Conservation (phyloP, 2,329 filamentous ascomycete species). For the Endoconidiophora polonica region DNA sequence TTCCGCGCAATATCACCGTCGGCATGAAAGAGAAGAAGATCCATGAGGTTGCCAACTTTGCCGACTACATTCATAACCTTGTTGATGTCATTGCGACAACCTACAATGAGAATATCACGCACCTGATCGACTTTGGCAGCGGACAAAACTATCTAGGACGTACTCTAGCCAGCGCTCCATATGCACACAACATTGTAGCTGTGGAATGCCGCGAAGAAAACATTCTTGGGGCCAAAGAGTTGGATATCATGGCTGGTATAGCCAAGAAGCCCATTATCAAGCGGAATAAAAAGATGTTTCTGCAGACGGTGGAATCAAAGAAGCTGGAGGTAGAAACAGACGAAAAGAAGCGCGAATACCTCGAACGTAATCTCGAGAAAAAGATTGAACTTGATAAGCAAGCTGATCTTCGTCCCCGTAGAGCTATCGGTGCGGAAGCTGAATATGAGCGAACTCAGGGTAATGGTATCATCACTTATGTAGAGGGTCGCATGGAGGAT, state of each 20-base stretch:
- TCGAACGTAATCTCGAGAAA: constrained; percentile 12
- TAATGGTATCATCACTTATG: constrained; percentile 58
- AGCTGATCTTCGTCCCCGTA: constrained; percentile 30
- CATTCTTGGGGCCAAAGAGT: constrained; percentile 65
- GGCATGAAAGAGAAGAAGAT: constrained; percentile 96
- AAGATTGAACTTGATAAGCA: constrained; percentile 17
- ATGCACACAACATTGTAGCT: constrained; percentile 73
- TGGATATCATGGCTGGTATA: constrained; percentile 69
- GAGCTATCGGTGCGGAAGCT: constrained; percentile 27
- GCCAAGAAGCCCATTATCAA: constrained; percentile 55
- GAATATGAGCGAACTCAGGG: constrained; percentile 42
- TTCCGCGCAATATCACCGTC: constrained; percentile 58
- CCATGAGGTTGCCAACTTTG: constrained; percentile 84
- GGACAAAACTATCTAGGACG: constrained; percentile 93
- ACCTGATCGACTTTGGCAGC: constrained; percentile 90
- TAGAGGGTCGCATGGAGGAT: constrained; percentile 56
- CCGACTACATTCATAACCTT: constrained; percentile 57
- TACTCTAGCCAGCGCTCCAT: constrained; percentile 68
- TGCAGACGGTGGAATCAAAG: constrained; percentile 32
- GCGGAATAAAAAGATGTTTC: constrained; percentile 70
- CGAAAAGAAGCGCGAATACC: constrained; percentile 19
- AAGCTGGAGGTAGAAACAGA: constrained; percentile 29
- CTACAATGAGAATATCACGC: constrained; percentile 48
- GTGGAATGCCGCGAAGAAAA: constrained; percentile 80
- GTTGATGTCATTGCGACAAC: constrained; percentile 38